phyloP scores from a whole-genome alignment of 2,329 filamentous ascomycete genomes.

The Hypoxylon rubiginosum region DNA sequence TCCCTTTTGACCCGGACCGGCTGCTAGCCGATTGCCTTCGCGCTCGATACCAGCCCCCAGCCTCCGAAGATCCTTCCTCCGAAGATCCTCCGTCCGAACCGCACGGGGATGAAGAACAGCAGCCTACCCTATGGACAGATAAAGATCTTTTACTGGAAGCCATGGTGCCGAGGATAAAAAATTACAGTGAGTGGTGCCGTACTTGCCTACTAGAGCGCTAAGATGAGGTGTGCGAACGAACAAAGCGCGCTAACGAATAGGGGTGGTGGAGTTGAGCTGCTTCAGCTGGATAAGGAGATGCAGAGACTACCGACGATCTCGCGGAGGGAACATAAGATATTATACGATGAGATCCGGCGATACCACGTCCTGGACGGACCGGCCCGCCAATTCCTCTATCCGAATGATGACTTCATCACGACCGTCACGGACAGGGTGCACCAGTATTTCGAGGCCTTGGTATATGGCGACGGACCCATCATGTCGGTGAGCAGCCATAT shows the following conservation, averaged over 20 bases:
- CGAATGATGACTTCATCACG: slow-evolving; percentile 19
- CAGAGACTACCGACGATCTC: slow-evolving; percentile 22
- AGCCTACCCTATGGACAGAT: too few species aligned
- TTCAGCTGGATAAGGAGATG: slow-evolving; percentile 21
- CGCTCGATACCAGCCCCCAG: not conserved
- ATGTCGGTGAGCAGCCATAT: slow-evolving; percentile 13
- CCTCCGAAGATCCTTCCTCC: not conserved
- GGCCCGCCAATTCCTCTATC: slow-evolving; percentile 13
- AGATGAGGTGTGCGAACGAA: not conserved
- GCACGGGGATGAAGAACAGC: not conserved
- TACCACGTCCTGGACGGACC: not conserved
- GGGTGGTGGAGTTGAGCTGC: slow-evolving; percentile 12
- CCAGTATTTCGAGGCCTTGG: slow-evolving; percentile 20
- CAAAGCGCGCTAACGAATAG: slow-evolving; percentile 12
- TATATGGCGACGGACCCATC: slow-evolving; percentile 5
- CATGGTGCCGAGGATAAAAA: slow-evolving; percentile 8
- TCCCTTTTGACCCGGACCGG: slow-evolving; percentile 16
- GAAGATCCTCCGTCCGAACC: too few species aligned
- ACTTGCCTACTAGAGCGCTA: not conserved
- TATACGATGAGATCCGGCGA: slow-evolving; percentile 4
- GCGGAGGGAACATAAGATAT: slow-evolving; percentile 9
- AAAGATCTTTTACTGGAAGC: slow-evolving; percentile 32
- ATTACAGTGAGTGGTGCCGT: slow-evolving; percentile 21
- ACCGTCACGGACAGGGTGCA: slow-evolving; percentile 14
- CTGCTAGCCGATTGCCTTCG: slow-evolving; percentile 10